Base-by-base conservation (phyloP, 495 filamentous ascomycete genomes). In the Chaetomidium leptoderma region DNA sequence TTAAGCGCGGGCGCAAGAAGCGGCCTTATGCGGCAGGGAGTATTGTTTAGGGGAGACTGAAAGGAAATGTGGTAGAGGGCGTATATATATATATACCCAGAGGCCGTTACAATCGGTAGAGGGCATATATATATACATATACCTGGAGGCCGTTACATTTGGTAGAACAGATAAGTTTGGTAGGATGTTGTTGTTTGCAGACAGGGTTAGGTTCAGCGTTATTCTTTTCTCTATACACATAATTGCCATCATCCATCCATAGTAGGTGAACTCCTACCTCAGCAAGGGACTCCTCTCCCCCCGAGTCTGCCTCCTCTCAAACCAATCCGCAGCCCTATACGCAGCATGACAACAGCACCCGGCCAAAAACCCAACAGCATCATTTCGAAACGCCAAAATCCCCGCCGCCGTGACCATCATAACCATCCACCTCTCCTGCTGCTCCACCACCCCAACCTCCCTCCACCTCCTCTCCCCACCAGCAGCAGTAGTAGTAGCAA, bases 321-420 rank as follows among this genome's bases (percentile, higher is more conserved):
- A 40, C 60, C 67, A 74, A 17, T 73, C 65, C 29, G 75, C 70
- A 50, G 66, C 43, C 63, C 69, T 63, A 36, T 79, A 80, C 5
- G 73, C 66, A 74, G 78, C 85, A 69, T 55, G 40, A 40, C 61
- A 61, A 10, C 53, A 46, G 13, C 42, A 46, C 0, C 92, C 92
- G 0, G 86, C 90, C 21, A 86, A 55, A 65, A 97, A 96, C 0
- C 92, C 92, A 17, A 95, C 78, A 16, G 84, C 90, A 70, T 92
- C 90, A 67, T 96, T 96, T 70, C 81, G 86, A 59, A 95, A 95
- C n/a, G 89, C 90, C 19, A 97, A 69, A 58, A 91, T 76, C 17
- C 84, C 78, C 1, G 86, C 91, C 26, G 88, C 83, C 39, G 92
- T 97, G 52, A 91, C 83, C 62, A 93, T 79, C 91, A 96, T 95